These are phyloP conservation scores for Mycena haematopus DNA, from an alignment of 768 basidiomycete genomes.

Conservation along the genomic window DNA sequence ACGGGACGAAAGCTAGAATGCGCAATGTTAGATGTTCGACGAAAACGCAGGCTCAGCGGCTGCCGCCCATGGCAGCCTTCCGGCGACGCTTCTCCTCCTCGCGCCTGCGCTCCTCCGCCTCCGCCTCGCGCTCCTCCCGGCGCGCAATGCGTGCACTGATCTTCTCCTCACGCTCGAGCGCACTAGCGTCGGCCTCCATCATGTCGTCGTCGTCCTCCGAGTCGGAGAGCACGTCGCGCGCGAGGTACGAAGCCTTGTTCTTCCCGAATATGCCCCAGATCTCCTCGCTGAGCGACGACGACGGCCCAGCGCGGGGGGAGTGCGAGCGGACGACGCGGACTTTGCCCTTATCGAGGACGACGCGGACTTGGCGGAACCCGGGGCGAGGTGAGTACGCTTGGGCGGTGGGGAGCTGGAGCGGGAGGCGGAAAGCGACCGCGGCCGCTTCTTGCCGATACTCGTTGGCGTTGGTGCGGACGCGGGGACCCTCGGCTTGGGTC, in stretches of 20 bases:
- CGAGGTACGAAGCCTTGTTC: constrained; percentile 60
- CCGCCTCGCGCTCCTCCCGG: constrained; percentile 29
- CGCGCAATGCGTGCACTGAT: constrained; percentile 50
- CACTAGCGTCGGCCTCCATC: constrained; percentile 73
- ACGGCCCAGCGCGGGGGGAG: constrained; percentile 45
- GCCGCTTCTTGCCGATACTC: constrained; percentile 57
- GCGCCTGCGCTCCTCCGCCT: constrained; percentile 22
- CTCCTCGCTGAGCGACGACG: constrained; percentile 46
- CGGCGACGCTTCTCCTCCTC: constrained; percentile 30
- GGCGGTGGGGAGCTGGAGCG: constrained; percentile 28
- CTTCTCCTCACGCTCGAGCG: constrained; percentile 71
- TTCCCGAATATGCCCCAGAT: constrained; percentile 81
- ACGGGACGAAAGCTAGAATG: not conserved
- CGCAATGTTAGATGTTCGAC: not conserved
- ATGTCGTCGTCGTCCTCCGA: constrained; percentile 73
- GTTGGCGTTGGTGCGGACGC: not conserved
- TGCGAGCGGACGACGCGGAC: constrained; percentile 15
- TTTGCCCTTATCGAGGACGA: not conserved
- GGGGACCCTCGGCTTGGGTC: constrained; percentile 6
- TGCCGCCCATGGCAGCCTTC: constrained; percentile 16
- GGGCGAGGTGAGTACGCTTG: constrained; percentile 16
- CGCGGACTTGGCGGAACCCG: constrained; percentile 11
- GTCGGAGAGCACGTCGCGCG: constrained; percentile 51
- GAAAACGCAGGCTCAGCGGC: not conserved
- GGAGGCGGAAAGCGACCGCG: constrained; percentile 45